Evolutionary conservation across 1,284 basidiomycete genomes (phyloP).

Genomic region (Rhizopogon hawkerae): DNA sequence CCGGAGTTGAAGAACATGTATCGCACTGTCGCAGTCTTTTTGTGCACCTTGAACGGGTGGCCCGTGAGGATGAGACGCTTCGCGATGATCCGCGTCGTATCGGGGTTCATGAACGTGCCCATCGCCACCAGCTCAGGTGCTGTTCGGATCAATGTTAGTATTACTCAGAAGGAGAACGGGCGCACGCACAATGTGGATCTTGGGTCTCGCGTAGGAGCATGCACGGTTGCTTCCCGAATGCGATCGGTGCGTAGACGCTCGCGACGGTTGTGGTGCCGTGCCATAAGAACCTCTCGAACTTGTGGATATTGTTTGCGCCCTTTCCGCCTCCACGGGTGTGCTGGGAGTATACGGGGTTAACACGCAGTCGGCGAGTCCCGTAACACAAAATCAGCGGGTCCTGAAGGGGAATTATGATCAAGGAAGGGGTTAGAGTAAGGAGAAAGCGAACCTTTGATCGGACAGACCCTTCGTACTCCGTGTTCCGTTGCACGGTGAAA

Average conservation of each 20-base stretch:
- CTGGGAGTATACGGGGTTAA: slow-evolving; percentile 89
- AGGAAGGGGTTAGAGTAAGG: neutral
- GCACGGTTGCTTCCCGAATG: slow-evolving; percentile 82
- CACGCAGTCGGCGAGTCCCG: slow-evolving; percentile 76
- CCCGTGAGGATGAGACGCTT: slow-evolving; percentile 93
- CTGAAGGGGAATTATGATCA: slow-evolving; percentile 30
- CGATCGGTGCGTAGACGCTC: slow-evolving; percentile 83
- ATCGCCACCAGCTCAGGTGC: slow-evolving; percentile 83
- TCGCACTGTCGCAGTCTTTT: slow-evolving; percentile 93
- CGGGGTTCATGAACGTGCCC: slow-evolving; percentile 82
- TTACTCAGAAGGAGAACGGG: slow-evolving; percentile 10
- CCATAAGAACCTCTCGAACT: slow-evolving; percentile 89
- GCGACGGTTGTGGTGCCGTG: slow-evolving; percentile 77
- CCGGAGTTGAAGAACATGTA: slow-evolving; percentile 98
- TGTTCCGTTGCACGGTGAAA: slow-evolving; percentile 91
- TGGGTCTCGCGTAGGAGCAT: slow-evolving; percentile 60
- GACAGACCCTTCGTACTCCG: slow-evolving; percentile 85
- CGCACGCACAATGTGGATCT: slow-evolving; percentile 59
- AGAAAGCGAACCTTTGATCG: slow-evolving; percentile 69
- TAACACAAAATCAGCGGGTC: slow-evolving; percentile 86
- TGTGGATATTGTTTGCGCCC: slow-evolving; percentile 94
- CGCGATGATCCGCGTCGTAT: slow-evolving; percentile 86
- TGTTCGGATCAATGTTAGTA: slow-evolving; percentile 21
- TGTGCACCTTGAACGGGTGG: slow-evolving; percentile 96
- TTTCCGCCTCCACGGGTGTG: slow-evolving; percentile 85